A percentile compares a stretch with the other conserved stretches of the same genome.
These are phyloP conservation scores for Trametes punicea DNA, from an alignment of 768 basidiomycete species.

Conservation along the genomic window DNA sequence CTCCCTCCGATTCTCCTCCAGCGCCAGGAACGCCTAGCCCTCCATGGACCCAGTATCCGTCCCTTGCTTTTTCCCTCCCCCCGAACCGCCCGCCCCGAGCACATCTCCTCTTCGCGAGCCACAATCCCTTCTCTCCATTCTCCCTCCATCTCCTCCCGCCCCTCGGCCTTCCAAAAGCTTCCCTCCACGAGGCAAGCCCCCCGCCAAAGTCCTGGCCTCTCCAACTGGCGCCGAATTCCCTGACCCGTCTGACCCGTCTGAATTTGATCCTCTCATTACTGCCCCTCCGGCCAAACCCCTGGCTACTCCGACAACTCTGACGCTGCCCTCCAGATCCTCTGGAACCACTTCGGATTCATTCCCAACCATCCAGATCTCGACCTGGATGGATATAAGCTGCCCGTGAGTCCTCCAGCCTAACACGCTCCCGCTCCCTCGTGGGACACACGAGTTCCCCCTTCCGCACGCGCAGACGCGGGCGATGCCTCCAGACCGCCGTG, in stretches of 20 bases:
- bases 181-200: not conserved
- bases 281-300: not conserved
- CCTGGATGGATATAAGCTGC: conserved; percentile 9
- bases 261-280: not conserved
- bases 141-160: not conserved
- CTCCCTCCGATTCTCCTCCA: conserved; percentile 6
- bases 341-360: conserved; percentile 20
- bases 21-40: not conserved
- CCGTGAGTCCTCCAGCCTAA: conserved; percentile 7
- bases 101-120: not conserved
- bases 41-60: not conserved
- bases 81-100: not conserved
- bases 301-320: not conserved
- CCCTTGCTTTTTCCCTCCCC: not conserved
- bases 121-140: not conserved
- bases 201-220: not conserved
- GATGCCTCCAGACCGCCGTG: not conserved
- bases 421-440: conserved; percentile 16
- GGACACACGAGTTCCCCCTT: conserved; percentile 8
- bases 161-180: not conserved
- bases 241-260: not conserved
- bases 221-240: not conserved
- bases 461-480: conserved; percentile 1
- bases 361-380: conserved; percentile 13
- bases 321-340: conserved; percentile 11